Evolutionary conservation across 257 asterid species (phyloP).

Genomic region (Linderniella brevidens): DNA sequence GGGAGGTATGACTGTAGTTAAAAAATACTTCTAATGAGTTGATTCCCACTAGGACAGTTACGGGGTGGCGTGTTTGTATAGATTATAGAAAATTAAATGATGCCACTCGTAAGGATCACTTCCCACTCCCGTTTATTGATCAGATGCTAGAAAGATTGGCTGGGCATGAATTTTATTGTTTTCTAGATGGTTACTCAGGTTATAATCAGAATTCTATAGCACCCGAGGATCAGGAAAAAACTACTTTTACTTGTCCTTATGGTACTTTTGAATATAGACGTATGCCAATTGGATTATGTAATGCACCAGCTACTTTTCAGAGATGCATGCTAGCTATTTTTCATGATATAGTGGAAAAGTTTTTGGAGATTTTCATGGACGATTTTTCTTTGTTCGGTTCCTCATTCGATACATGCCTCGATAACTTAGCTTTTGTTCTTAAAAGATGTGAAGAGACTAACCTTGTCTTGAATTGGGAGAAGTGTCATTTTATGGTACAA

Average conservation of each 20-base stretch:
- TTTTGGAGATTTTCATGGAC: not conserved
- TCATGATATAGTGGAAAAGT: not conserved
- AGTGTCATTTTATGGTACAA: too few relatives aligned
- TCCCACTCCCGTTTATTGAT: not conserved
- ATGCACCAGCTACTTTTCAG: not conserved
- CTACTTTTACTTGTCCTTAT: slow-evolving; percentile 1
- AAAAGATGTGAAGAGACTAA: not conserved
- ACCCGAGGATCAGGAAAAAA: not conserved
- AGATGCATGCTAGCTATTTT: not conserved
- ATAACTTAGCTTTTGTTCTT: not conserved
- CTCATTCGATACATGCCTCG: not conserved
- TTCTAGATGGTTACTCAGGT: not conserved
- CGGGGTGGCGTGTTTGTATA: not conserved
- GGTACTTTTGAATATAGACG: not conserved
- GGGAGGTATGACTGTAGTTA: slow-evolving; percentile 1
- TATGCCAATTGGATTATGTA: not conserved
- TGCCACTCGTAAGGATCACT: too few relatives aligned
- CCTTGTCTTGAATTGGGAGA: not conserved
- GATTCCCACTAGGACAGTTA: not conserved
- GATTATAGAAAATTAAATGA: not conserved
- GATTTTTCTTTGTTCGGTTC: not conserved
- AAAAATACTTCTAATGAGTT: not conserved
- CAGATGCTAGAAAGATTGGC: not conserved
- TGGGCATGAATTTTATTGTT: not conserved
- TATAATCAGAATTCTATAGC: not conserved